Evolutionary conservation across 1,284 basidiomycete genomes (phyloP).

Genomic region (Tilletia caries): DNA sequence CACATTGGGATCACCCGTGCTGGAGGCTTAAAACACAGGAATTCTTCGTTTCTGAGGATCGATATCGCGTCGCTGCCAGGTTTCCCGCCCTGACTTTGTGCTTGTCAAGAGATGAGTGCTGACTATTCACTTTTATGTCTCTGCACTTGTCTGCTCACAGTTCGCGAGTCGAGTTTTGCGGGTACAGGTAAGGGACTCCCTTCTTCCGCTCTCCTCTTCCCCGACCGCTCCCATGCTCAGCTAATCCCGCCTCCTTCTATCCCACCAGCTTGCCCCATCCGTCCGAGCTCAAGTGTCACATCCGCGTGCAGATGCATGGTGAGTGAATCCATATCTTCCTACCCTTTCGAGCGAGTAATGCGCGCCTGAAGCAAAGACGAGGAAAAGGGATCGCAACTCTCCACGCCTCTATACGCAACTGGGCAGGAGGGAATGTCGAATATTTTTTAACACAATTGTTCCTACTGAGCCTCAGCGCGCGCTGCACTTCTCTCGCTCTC

Average conservation of each 20-base stretch:
- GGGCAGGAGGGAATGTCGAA: constrained; percentile 17
- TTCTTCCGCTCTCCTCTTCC: too few relatives aligned
- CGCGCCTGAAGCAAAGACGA: constrained; percentile 26
- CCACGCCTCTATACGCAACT: constrained; percentile 15
- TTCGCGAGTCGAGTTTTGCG: constrained; percentile 97
- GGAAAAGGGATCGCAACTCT: constrained; percentile 35
- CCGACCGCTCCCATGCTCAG: too few relatives aligned
- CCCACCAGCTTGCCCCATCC: constrained; percentile 80
- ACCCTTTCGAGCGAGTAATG: background rate
- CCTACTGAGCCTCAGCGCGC: constrained; percentile 52
- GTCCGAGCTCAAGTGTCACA: constrained; percentile 89
- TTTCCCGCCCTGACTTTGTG: too few relatives aligned
- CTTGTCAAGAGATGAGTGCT: background rate
- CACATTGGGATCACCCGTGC: constrained; percentile 3
- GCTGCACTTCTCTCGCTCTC: too few relatives aligned
- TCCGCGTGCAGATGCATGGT: constrained; percentile 99
- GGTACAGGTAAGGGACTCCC: constrained; percentile 86
- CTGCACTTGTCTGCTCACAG: constrained; percentile 58
- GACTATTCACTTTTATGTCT: background rate
- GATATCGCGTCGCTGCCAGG: constrained; percentile 4
- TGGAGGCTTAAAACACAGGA: constrained; percentile 47
- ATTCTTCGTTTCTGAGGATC: constrained; percentile 54
- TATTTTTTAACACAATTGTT: constrained; percentile 48
- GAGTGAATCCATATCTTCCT: constrained; percentile 55
- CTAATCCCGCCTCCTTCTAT: constrained; percentile 9